Base-by-base conservation (phyloP, 345 rosid species). In the Citrus australasica region DNA sequence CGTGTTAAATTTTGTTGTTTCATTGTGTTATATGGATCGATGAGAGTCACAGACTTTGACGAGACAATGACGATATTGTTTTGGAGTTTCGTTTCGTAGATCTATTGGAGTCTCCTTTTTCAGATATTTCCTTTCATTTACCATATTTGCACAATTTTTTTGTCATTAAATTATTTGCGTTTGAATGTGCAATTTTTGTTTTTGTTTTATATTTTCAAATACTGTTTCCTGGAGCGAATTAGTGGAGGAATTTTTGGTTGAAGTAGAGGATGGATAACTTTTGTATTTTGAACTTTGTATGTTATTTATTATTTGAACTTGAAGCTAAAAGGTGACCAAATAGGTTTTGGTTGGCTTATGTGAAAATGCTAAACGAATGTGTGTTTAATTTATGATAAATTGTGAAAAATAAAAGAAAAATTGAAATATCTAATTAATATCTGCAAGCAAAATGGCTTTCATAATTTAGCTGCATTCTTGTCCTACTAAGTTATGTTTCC, bases 371-470 rank as follows among this genome's bases (percentile, higher is more conserved):
- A 6, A 10, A n/a, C 72, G 27, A 25, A 25, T 25, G 1, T 25
- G 27, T 25, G 27, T 25, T 72, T 10, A 61, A 55, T 60, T 79
- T 86, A 90, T 90, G 84, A 80, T 42, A 85, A 67, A 79, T 27
- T 46, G 33, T 27, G 58, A 25, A 69, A 16, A 24, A 56, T 14
- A 7, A 48, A 53, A 7, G 24, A 64, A 30, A 19, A 32, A 2
- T 32, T 64, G 10, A 64, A 64, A 2, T 64, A n/a, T 14, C 4
- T 4, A 63, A 63, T 27, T 62, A 13, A 5, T 28, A 6, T 28
- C 38, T 28, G 8, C 21, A 42, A 9, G 48, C 11, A 42, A 42
- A 42, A 42, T 42, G 48, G 1, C 13, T 42, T 42, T 42, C 4
- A 42, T 10, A 42, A 42, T 42, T 46, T 6, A 70, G 56, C 19